Evolutionary conservation across 2,329 filamentous ascomycete genomes (phyloP).

Genomic region (Pseudopyrenochaeta lycopersici): DNA sequence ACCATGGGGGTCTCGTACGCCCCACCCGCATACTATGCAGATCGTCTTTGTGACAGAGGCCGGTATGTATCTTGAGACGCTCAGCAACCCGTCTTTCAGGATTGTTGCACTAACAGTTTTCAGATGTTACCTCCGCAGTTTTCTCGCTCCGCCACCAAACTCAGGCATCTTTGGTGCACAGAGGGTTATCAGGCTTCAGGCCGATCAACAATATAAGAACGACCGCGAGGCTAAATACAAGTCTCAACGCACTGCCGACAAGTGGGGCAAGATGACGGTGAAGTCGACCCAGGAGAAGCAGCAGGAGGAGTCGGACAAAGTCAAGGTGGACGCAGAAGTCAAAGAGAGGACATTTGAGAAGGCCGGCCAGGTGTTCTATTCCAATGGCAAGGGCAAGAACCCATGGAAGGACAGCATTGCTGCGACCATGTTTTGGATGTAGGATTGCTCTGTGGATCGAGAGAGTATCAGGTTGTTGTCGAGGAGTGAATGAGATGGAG

Average conservation of each 20-base stretch:
- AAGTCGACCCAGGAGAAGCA: background rate
- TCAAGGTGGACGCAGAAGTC: background rate
- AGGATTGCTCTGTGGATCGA: background rate
- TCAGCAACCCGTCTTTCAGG: background rate
- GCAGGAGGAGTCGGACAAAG: background rate
- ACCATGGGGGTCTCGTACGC: conserved; percentile 46
- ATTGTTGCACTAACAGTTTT: background rate
- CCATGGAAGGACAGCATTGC: background rate
- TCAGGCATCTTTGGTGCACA: background rate
- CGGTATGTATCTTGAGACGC: background rate
- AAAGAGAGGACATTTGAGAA: background rate
- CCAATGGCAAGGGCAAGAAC: background rate
- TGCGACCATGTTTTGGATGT: background rate
- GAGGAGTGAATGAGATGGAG: background rate
- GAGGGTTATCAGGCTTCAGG: background rate
- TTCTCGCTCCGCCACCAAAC: background rate
- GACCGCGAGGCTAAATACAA: background rate
- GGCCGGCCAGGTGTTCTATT: background rate
- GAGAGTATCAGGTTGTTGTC: background rate
- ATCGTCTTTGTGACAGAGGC: conserved; percentile 51
- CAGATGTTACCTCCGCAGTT: background rate
- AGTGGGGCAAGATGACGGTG: background rate
- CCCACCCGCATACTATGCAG: conserved; percentile 51
- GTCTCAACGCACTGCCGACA: background rate
- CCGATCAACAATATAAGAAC: background rate